Evolutionary conservation across 257 asterid species (phyloP), one percentile per base, ranked within the genome.

Genomic region (Capsicum baccatum): DNA sequence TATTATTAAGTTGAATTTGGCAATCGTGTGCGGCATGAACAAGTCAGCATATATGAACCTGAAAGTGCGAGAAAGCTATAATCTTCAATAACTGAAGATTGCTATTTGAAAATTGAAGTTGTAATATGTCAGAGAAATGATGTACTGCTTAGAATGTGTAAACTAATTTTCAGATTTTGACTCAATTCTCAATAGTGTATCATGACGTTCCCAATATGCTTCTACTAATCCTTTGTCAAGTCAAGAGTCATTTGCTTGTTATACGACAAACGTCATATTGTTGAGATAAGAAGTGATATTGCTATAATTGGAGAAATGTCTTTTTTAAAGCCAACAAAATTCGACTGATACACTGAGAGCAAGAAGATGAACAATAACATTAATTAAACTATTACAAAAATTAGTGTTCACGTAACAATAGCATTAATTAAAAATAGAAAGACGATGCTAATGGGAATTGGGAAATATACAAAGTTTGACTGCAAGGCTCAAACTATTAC

Each of bases 231-330:
- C 47, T 21, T 37, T 68, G 52, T 12, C 26, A 37, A 68, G 37
- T 15, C 76, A 67, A 67, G 52, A 67, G 47, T 14, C 54, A 39
- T 2, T 39, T 15, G 54, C 54, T 0, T 8, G 8, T 68, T 15
- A 16, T 37, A 68, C 39, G 0, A 37, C 8, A 37, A 14, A 1
- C 54, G 19, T 68, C 54, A 15, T 7, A 39, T 8, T 37, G 15
- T 68, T 68, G 26, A 68, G 14, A 68, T 15, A 37, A 68, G 39
- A 21, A 68, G 52, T 66, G 52, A 68, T 8, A 68, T 68, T 68
- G 52, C 52, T 68, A 68, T 68, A 68, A 68, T 15, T 68, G 78
- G 54, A 39, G 54, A 68, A 68, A 68, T 15, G 39, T 68, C 4
- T 33, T 14, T 35, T 52, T 15, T 21, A 68, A 39, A 15, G 78